These are phyloP conservation scores for Malassezia globosa DNA, from an alignment of 1,284 basidiomycete species.

Conservation along the genomic window DNA sequence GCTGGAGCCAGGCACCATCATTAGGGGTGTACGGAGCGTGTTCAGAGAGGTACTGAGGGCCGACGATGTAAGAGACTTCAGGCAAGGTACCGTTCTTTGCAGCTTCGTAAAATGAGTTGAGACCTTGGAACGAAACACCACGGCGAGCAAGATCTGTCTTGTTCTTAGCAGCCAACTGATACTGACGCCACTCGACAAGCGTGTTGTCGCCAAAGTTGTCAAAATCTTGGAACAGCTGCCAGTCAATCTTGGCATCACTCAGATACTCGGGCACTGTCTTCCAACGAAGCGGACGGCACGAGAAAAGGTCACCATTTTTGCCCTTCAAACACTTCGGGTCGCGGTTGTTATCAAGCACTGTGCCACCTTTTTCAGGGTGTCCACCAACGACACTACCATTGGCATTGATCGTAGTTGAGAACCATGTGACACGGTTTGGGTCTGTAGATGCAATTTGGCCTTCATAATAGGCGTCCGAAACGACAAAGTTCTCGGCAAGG, in stretches of 20 bases:
- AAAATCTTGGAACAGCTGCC: constrained; percentile 25
- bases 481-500: constrained; percentile 27
- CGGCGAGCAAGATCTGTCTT: constrained; percentile 16
- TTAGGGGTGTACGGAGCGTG: constrained; percentile 28
- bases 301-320: constrained; percentile 10
- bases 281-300: constrained; percentile 21
- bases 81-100: constrained; percentile 29
- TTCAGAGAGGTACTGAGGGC: constrained; percentile 30
- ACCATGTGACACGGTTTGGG: constrained; percentile 29
- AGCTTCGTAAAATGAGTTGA: constrained; percentile 26
- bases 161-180: constrained; percentile 18
- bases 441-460: constrained; percentile 23
- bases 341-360: constrained; percentile 20
- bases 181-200: constrained; percentile 16
- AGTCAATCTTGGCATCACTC: constrained; percentile 24
- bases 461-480: constrained; percentile 33
- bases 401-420: constrained; percentile 19
- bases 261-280: constrained; percentile 33
- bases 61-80: constrained; percentile 32
- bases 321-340: constrained; percentile 13
- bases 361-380: constrained; percentile 9
- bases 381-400: constrained; percentile 7
- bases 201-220: constrained; percentile 32
- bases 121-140: constrained; percentile 13
- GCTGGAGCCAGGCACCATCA: constrained; percentile 35